A percentile compares a stretch with the other conserved stretches of the same genome.
Evolutionary conservation across 139 green algal species (phyloP).

Genomic region (Monoraphidium neglectum): DNA sequence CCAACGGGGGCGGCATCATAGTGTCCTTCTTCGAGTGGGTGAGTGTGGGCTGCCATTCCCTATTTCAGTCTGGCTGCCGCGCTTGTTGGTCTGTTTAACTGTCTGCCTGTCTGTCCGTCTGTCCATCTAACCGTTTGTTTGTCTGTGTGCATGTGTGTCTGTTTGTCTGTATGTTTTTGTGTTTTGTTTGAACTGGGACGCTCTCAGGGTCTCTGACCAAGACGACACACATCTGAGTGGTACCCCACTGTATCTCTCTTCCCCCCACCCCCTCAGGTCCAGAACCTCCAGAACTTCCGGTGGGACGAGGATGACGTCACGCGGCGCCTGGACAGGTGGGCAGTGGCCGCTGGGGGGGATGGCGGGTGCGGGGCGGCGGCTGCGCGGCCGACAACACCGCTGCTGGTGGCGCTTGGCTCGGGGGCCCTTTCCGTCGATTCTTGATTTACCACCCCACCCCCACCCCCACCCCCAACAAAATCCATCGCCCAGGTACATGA

Average conservation of each 20-base stretch:
- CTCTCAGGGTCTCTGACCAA: no score
- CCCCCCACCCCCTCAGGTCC: conserved; percentile 54
- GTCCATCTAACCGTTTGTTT: no score
- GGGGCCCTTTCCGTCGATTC: neutral
- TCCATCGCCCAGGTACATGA: conserved; percentile 34
- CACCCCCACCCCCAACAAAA: neutral
- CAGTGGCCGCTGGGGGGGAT: neutral
- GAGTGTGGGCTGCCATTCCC: no score
- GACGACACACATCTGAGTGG: no score
- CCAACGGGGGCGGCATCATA: conserved; percentile 50
- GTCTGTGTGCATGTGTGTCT: no score
- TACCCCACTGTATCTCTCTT: no score
- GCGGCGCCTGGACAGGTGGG: conserved; percentile 33
- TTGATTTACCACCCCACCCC: neutral
- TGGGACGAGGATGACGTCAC: conserved; percentile 81
- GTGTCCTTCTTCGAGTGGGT: conserved; percentile 84
- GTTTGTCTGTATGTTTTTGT: no score
- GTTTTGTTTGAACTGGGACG: no score
- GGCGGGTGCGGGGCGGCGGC: conserved; percentile 6
- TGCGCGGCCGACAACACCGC: conserved; percentile 57
- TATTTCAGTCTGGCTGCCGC: no score
- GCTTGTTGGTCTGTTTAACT: no score
- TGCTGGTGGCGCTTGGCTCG: conserved; percentile 37
- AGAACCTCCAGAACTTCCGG: conserved; percentile 87
- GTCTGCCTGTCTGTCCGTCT: no score